phyloP scores from a whole-genome alignment of 2,329 filamentous ascomycete genomes.

The Parascedosporium putredinis region DNA sequence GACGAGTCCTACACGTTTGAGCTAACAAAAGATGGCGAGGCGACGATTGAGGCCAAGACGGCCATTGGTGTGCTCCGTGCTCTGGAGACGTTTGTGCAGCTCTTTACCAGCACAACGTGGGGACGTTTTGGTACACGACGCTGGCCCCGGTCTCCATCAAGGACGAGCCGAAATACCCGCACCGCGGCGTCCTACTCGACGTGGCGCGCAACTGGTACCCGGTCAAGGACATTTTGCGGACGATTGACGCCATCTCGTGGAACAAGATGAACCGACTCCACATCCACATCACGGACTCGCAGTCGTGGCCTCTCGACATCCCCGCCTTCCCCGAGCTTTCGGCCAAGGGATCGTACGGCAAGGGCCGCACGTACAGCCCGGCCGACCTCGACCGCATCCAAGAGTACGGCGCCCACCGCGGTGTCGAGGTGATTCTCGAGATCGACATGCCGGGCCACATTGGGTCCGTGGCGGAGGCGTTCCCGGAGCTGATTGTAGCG shows the following conservation, averaged over 20 bases:
- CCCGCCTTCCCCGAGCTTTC: constrained; percentile 63
- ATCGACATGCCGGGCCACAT: constrained; percentile 78
- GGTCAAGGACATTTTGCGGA: constrained; percentile 56
- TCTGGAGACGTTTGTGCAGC: constrained; percentile 68
- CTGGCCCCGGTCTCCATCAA: constrained; percentile 59
- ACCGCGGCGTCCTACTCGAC: constrained; percentile 74
- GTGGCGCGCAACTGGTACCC: constrained; percentile 64
- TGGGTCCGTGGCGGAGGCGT: constrained; percentile 51
- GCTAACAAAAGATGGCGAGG: constrained; percentile 46
- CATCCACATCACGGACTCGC: constrained; percentile 71
- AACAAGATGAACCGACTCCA: constrained; percentile 79
- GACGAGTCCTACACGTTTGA: constrained; percentile 69
- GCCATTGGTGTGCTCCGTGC: constrained; percentile 61
- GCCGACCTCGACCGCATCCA: constrained; percentile 57
- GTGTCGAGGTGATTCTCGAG: constrained; percentile 63
- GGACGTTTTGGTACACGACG: constrained; percentile 52
- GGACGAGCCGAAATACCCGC: constrained; percentile 65
- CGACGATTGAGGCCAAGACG: constrained; percentile 52
- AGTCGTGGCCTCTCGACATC: constrained; percentile 78
- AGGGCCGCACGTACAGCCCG: constrained; percentile 56
- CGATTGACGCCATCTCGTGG: constrained; percentile 66
- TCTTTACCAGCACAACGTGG: constrained; percentile 60
- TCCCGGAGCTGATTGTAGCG: constrained; percentile 63
- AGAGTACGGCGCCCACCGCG: constrained; percentile 56
- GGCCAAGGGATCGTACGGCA: constrained; percentile 61